Evolutionary conservation across 495 filamentous ascomycete genomes (phyloP).

Genomic region (Hypomontagnella monticulosa): DNA sequence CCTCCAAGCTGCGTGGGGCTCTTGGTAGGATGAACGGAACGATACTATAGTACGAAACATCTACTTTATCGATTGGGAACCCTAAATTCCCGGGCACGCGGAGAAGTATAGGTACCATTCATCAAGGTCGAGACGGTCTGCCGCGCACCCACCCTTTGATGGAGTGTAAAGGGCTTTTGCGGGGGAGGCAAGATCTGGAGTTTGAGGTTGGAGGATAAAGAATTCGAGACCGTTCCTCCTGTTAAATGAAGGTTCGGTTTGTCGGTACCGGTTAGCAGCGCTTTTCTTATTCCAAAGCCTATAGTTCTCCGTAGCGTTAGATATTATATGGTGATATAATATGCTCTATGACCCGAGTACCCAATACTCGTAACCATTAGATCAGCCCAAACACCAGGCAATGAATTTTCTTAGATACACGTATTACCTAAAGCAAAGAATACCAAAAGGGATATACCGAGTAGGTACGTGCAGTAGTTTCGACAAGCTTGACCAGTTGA

Average conservation of each 20-base stretch:
- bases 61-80: conserved; percentile 25
- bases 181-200: conserved; percentile 13
- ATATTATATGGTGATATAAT: conserved; percentile 4
- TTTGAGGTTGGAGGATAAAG: conserved; percentile 1
- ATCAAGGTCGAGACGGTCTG: conserved; percentile 17
- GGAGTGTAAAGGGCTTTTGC: conserved; percentile 5
- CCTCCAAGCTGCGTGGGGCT: conserved; percentile 28
- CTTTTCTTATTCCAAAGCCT: not conserved
- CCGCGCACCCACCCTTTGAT: conserved; percentile 14
- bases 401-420: not conserved
- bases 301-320: not conserved
- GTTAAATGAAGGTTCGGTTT: not conserved
- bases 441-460: not conserved
- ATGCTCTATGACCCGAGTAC: not conserved
- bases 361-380: conserved; percentile 2
- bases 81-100: conserved; percentile 28
- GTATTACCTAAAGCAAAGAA: conserved; percentile 2
- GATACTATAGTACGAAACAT: conserved; percentile 8
- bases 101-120: conserved; percentile 30
- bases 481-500: conserved; percentile 5
- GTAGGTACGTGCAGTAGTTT: conserved; percentile 7
- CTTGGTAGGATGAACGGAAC: conserved; percentile 33
- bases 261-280: not conserved
- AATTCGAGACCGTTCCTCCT: conserved; percentile 10
- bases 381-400: too few species aligned